phyloP scores from a whole-genome alignment of 331 rosid species.

The Rosa hybrid region DNA sequence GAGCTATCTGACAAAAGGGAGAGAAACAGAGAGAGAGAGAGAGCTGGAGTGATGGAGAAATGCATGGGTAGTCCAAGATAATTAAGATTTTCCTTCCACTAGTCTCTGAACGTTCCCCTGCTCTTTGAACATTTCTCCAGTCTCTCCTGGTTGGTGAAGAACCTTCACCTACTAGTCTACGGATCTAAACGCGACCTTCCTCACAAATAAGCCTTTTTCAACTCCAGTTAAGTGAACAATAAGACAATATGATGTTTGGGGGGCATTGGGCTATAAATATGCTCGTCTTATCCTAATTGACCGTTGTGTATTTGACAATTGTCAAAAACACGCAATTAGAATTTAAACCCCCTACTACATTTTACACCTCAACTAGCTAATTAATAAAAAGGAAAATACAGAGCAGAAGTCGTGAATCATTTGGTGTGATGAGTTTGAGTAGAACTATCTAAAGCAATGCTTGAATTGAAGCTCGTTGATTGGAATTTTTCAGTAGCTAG shows the following conservation, averaged over 20 bases:
- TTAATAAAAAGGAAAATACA: neutral
- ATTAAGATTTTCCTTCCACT: neutral
- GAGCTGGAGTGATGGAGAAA: neutral
- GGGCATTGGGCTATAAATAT: neutral
- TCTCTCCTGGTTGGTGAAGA: neutral
- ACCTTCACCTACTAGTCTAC: neutral
- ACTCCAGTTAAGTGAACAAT: no score
- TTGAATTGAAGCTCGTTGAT: neutral
- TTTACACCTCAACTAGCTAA: neutral
- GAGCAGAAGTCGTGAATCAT: neutral
- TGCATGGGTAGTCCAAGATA: neutral
- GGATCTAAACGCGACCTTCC: neutral
- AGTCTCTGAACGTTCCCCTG: neutral
- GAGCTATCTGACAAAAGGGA: neutral
- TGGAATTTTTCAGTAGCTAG: neutral
- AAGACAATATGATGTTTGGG: no score
- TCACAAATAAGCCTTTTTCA: neutral
- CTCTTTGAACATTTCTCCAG: neutral
- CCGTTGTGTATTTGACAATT: neutral
- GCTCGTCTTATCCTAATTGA: neutral
- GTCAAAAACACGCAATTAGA: neutral
- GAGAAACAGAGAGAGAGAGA: neutral
- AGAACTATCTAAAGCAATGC: neutral
- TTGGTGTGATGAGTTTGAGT: neutral
- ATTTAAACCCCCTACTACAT: neutral